Base-by-base conservation (phyloP, 2,329 filamentous ascomycete species). In the Hysterium pulicare region DNA sequence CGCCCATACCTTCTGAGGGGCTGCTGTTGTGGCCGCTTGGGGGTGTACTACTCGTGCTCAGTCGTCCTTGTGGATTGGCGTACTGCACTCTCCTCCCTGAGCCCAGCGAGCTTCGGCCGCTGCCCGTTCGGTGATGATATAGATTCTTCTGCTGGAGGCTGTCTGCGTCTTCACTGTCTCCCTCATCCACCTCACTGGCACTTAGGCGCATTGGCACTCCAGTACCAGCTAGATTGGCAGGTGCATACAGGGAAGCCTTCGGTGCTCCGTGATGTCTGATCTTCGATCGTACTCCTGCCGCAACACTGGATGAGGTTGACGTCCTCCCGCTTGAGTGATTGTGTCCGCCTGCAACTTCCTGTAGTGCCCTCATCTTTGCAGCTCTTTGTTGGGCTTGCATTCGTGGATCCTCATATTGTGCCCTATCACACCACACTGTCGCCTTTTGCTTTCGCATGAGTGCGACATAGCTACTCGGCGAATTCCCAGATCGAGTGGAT, bases 391-490 rank as follows among this genome's bases (percentile, higher is more conserved):
- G 86, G 21, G 89, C 90, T 3, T 85, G 72, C 44, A 93, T 72
- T 38, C 89, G 80, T 1, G 91, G 88, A 64, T 98, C 93, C 68
- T 97, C 90, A 48, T 87, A 83, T 66, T 98, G 93, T 8, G 91
- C 81, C 41, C 90, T 85, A 63, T 97, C 93, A 72, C 90, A 96
- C 93, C 93, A 98, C 4, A 98, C 93, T 0, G 93, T 98, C 23
- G 90, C 93, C 67, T 97, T 97, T 70, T 98, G 93, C 66, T 90
- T 91, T 49, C 93, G 83, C 71, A 98, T 84, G n/a, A 96, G 77
- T 26, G 93, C 90, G 39, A 98, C 93, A 68, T 98, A 98, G 51
- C 89, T 84, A n/a, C 77, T 77, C 2, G 85, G 63, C 38, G 71
- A 73, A 42, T 72, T 74, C 48, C 77, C 79, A 17, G 88, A 94